Conservation (phyloP, 73 alveolate genomes). For the Paramecium caudatum region DNA sequence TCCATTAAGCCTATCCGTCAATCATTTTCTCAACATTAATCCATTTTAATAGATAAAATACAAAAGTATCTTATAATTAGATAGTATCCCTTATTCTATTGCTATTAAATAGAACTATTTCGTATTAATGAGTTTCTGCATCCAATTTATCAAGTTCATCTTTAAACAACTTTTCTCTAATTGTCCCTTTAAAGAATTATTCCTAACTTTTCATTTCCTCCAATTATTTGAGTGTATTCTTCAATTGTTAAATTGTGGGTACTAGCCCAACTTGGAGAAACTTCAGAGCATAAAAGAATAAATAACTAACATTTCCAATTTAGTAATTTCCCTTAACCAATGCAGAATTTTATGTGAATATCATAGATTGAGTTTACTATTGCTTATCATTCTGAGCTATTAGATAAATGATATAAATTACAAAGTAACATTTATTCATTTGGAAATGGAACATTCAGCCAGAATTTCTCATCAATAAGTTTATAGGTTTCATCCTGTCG, state of each 20-base stretch:
- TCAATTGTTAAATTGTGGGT: not conserved
- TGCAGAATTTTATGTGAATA: too few relatives aligned
- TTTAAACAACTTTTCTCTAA: not conserved
- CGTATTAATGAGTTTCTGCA: constrained; percentile 8
- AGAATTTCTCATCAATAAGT: not conserved
- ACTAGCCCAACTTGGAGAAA: constrained; percentile 3
- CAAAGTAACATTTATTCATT: constrained; percentile 8
- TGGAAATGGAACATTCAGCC: not conserved
- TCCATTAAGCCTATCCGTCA: constrained; percentile 3
- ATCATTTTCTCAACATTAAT: not conserved
- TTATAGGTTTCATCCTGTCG: not conserved
- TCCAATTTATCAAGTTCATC: not conserved
- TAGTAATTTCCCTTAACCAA: not conserved
- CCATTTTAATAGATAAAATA: not conserved
- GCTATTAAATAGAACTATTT: not conserved
- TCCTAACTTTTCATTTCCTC: not conserved
- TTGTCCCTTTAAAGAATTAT: not conserved
- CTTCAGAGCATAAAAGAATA: constrained; percentile 44
- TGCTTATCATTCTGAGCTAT: too few relatives aligned
- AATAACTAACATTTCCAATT: constrained; percentile 41
- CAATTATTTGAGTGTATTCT: not conserved
- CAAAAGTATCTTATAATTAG: constrained; percentile 18
- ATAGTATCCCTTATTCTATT: constrained; percentile 38
- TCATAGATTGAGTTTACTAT: too few relatives aligned
- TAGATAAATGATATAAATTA: not conserved